A percentile compares a stretch with the other conserved stretches of the same genome.
These are phyloP conservation scores for Sordariomycetes sp. DNA, from an alignment of 2,329 filamentous ascomycete species.

Conservation along the genomic window DNA sequence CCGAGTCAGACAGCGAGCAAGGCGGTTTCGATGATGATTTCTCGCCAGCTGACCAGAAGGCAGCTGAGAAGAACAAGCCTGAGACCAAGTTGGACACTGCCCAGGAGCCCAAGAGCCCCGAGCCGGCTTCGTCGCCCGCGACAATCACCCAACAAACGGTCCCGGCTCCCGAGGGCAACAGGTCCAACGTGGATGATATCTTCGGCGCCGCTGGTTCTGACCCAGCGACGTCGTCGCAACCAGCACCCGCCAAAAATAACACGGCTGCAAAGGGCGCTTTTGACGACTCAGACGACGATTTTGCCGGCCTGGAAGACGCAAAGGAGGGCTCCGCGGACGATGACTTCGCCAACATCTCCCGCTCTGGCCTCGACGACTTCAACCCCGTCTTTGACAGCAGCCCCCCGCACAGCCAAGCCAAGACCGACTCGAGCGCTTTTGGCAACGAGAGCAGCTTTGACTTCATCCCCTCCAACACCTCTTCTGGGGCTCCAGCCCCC, in stretches of 20 bases:
- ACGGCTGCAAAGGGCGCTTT: constrained; percentile 47
- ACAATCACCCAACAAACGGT: constrained; percentile 14
- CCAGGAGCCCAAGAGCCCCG: constrained; percentile 8
- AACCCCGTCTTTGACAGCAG: constrained; percentile 74
- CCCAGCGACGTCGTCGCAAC: constrained; percentile 16
- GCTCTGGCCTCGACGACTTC: constrained; percentile 66
- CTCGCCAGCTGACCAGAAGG: constrained; percentile 41
- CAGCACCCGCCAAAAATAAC: constrained; percentile 22
- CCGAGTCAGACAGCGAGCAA: constrained; percentile 66
- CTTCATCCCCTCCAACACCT: constrained; percentile 35
- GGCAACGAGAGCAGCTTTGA: constrained; percentile 49
- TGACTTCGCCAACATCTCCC: constrained; percentile 67
- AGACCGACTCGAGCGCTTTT: constrained; percentile 44
- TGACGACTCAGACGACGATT: constrained; percentile 71
- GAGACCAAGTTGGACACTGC: constrained; percentile 18
- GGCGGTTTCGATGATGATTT: constrained; percentile 95
- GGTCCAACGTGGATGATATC: constrained; percentile 30
- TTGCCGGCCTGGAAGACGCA: constrained; percentile 75
- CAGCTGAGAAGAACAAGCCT: constrained; percentile 3
- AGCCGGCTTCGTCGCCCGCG: constrained; percentile 20
- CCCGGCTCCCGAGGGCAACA: constrained; percentile 9
- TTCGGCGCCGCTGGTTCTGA: constrained; percentile 24
- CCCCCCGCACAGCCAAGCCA: constrained; percentile 43
- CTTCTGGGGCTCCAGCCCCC: constrained; percentile 20
- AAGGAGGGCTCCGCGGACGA: constrained; percentile 73